Evolutionary conservation across 2,329 filamentous ascomycete genomes (phyloP), one percentile per base, ranked within the genome.

Genomic region (Diplodia seriata): DNA sequence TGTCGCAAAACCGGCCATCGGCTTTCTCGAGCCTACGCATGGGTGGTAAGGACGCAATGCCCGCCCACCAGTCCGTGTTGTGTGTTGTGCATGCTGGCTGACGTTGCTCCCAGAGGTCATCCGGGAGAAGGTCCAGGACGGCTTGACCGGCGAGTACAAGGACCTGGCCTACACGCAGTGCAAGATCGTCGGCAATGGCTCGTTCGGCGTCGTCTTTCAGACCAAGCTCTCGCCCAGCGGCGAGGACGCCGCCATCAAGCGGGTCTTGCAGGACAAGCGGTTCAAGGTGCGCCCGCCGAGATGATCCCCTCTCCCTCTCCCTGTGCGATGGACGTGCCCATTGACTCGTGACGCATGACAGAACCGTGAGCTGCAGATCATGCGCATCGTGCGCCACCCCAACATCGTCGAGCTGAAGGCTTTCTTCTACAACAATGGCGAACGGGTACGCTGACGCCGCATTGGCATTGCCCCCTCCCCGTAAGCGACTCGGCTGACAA

Each of bases 371-470:
- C 87, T 99, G 74, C 95, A 99, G 81, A 99, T 99, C 79, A 99
- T 99, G 95, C 91, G 95, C 78, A 99, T 99, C 78, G 95, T 99
- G 76, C 90, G 94, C 78, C 95, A 99, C 81, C 95, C 95, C 68
- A 99, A 99, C 82, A 98, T 99, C 76, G 95, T 99, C 70, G 94
- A 98, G 81, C 86, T 99, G 72, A 99, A 99, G 85, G 95, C 95
- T 65, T 99, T 99, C 84, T 99, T 97, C 84, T 99, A 98, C 84
- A 97, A 94, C 74, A 99, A 98, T 79, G 95, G 95, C 78, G 95
- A 99, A 81, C 90, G 95, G 81, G 95, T 99, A 89, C 75, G 86
- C 84, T n/a, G n/a, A 84, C 14, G 40, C 56, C 38, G 59, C 59
- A 63, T 50, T 63, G 59, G 29, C 59, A 51, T 70, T 69, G 62